Percentiles rank a stretch among this genome's conserved stretches.
These are phyloP conservation scores for Ogataea siamensis DNA, from an alignment of 805 yeast genomes.

Conservation along the genomic window DNA sequence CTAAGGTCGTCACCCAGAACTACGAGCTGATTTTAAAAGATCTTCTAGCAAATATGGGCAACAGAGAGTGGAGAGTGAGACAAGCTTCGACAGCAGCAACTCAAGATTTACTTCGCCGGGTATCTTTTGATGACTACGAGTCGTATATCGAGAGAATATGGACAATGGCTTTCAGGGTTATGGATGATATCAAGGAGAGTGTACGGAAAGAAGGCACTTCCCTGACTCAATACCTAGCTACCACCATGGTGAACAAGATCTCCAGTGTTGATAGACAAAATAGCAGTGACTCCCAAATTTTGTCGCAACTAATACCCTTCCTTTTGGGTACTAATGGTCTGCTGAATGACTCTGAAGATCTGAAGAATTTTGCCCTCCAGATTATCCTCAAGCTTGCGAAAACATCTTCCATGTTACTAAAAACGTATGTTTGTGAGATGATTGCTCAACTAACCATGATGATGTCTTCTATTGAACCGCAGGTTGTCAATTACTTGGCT, in stretches of 20 bases:
- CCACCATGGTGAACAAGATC: conserved; percentile 56
- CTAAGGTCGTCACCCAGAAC: conserved; percentile 50
- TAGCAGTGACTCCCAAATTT: conserved; percentile 40
- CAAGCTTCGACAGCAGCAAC: conserved; percentile 81
- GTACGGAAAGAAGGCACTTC: conserved; percentile 78
- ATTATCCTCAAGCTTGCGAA: conserved; percentile 71
- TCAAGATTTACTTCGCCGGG: conserved; percentile 64
- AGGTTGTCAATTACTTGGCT: conserved; percentile 77
- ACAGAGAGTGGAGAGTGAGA: conserved; percentile 89
- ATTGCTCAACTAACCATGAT: conserved; percentile 65
- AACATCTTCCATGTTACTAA: conserved; percentile 56
- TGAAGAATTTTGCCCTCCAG: conserved; percentile 68
- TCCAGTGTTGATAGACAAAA: conserved; percentile 40
- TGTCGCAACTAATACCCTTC: conserved; percentile 69
- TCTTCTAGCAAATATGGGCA: conserved; percentile 64
- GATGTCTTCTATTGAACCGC: conserved; percentile 90
- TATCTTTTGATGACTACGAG: conserved; percentile 52
- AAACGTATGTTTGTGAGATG: conserved; percentile 66
- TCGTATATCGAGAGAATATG: conserved; percentile 64
- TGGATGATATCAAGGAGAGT: conserved; percentile 94
- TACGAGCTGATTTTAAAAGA: conserved; percentile 63
- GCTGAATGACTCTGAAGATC: conserved; percentile 83
- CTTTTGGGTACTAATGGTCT: conserved; percentile 77
- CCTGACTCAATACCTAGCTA: conserved; percentile 65
- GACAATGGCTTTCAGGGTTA: conserved; percentile 81